phyloP scores from a whole-genome alignment of 192 early-diverging fungal species.

The Backusella luteola region DNA sequence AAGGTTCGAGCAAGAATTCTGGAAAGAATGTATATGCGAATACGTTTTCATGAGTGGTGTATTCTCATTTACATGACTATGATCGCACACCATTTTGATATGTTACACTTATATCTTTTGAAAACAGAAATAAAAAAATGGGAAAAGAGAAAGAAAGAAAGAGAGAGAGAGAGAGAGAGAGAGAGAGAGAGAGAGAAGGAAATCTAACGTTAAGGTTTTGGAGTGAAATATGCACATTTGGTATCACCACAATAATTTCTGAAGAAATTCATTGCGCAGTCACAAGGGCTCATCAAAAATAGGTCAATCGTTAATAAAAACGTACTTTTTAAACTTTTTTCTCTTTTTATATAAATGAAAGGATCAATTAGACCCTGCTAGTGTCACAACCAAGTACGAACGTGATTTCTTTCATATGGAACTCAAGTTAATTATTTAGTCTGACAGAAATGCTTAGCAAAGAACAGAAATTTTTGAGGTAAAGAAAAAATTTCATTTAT shows the following conservation, averaged over 20 bases:
- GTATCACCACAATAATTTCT: background rate
- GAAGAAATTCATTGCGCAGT: background rate
- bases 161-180: too few species aligned
- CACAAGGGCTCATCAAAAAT: background rate
- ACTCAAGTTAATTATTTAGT: background rate
- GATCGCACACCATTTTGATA: background rate
- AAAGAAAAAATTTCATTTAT: background rate
- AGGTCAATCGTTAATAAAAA: background rate
- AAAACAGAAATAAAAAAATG: background rate
- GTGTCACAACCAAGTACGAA: background rate
- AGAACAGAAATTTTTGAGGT: background rate
- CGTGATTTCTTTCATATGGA: background rate
- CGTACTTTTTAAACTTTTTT: background rate
- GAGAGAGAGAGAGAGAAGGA: background rate
- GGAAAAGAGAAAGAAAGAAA: background rate
- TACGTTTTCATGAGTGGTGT: background rate
- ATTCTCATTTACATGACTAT: background rate
- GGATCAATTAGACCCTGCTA: background rate
- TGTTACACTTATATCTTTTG: background rate
- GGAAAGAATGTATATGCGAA: background rate
- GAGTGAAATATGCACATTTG: background rate
- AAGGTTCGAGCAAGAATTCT: slow-evolving; percentile 18
- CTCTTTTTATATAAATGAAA: background rate
- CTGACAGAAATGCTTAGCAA: background rate
- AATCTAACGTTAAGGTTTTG: background rate